These are phyloP conservation scores for Lagerstroemia fauriei DNA, from an alignment of 441 rosid species.

Conservation along the genomic window DNA sequence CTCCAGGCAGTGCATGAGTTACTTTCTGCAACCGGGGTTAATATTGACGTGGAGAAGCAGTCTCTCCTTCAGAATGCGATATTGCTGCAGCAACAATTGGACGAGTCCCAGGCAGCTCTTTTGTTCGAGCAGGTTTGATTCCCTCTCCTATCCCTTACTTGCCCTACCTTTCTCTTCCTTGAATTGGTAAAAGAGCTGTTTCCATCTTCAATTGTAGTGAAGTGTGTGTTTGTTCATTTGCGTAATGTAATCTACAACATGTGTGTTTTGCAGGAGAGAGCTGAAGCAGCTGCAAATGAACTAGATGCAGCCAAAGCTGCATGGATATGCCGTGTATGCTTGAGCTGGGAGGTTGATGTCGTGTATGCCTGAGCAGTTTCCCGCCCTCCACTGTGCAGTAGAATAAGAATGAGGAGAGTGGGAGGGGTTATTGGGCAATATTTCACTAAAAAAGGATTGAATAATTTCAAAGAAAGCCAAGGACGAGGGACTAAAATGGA, in stretches of 20 bases:
- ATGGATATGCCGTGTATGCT: constrained; percentile 87
- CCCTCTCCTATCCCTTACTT: constrained; percentile 2
- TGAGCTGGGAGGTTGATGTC: constrained; percentile 77
- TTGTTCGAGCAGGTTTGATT: constrained; percentile 78
- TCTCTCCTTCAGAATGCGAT: constrained; percentile 70
- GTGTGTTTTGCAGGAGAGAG: constrained; percentile 59
- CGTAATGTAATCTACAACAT: background rate
- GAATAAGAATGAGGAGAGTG: too few species aligned
- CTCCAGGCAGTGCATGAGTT: constrained; percentile 82
- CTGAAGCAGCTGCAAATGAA: constrained; percentile 69
- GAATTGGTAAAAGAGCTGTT: too few species aligned
- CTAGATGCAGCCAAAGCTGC: constrained; percentile 85
- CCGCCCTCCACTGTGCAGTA: too few species aligned
- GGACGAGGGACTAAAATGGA: too few species aligned
- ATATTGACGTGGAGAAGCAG: constrained; percentile 79
- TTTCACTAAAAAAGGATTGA: too few species aligned
- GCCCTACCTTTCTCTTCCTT: background rate
- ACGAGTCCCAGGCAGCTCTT: constrained; percentile 76
- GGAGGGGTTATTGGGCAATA: too few species aligned
- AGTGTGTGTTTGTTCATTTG: background rate
- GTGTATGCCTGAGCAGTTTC: too few species aligned
- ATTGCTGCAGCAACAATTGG: constrained; percentile 73
- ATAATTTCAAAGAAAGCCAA: too few species aligned
- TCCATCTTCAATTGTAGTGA: background rate
- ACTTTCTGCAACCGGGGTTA: constrained; percentile 90